Percentiles rank a stretch among this genome's conserved stretches.
These are phyloP conservation scores for Cyathus striatus DNA, from an alignment of 768 basidiomycete species.

Conservation along the genomic window DNA sequence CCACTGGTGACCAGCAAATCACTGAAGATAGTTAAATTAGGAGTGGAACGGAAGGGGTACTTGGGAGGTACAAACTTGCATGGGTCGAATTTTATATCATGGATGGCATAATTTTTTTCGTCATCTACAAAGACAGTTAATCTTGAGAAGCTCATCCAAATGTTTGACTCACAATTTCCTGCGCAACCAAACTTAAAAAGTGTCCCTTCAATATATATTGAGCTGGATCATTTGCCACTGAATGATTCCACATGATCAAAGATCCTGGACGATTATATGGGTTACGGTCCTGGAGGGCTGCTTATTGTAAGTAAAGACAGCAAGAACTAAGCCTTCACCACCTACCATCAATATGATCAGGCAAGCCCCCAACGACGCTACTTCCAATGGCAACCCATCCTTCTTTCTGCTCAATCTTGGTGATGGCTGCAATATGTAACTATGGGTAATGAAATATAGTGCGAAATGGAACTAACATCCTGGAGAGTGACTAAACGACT, in stretches of 20 bases:
- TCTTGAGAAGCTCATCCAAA: neutral
- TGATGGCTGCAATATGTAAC: constrained; percentile 34
- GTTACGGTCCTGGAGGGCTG: constrained; percentile 22
- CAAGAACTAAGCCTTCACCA: neutral
- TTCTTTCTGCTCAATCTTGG: constrained; percentile 42
- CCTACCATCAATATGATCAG: constrained; percentile 26
- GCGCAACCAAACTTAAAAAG: neutral
- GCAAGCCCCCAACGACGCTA: constrained; percentile 38
- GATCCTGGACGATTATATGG: constrained; percentile 43
- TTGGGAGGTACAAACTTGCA: constrained; percentile 21
- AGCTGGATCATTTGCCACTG: neutral
- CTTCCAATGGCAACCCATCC: constrained; percentile 39
- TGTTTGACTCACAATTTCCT: no score
- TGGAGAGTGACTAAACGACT: constrained; percentile 36
- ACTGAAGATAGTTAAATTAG: no score
- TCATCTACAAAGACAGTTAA: neutral
- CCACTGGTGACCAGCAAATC: neutral
- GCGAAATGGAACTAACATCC: constrained; percentile 29
- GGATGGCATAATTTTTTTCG: constrained; percentile 48
- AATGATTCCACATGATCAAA: neutral
- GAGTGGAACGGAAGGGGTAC: neutral
- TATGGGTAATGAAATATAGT: neutral
- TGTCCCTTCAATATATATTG: constrained; percentile 9
- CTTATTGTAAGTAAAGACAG: constrained; percentile 3
- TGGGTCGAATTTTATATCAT: constrained; percentile 53